phyloP scores from a whole-genome alignment of 2,329 filamentous ascomycete genomes.

The Fusarium udum region DNA sequence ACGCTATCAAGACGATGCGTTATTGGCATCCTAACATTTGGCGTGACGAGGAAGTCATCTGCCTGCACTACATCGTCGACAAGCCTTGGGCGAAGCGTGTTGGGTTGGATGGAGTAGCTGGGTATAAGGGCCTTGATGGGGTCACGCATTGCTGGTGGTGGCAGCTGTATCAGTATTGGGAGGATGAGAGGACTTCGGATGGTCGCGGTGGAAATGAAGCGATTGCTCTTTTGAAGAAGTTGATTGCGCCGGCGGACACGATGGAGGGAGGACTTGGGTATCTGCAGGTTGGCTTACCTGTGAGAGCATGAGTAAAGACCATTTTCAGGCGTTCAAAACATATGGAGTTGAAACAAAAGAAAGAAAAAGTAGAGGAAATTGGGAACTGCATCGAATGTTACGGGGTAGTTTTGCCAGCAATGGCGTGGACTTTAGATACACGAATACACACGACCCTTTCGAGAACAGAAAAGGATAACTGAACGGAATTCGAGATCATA shows the following conservation, averaged over 20 bases:
- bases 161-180: conserved; percentile 33
- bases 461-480: fast-evolving
- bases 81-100: conserved; percentile 34
- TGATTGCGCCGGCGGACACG: conserved; percentile 5
- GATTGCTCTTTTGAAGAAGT: not conserved
- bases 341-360: fast-evolving
- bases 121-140: conserved; percentile 29
- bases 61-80: conserved; percentile 38
- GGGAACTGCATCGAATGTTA: fast-evolving
- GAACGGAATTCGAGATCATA: not conserved
- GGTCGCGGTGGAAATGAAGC: conserved; percentile 15
- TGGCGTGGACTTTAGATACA: not conserved
- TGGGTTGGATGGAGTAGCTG: conserved; percentile 21
- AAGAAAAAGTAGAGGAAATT: fast-evolving
- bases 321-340: not conserved
- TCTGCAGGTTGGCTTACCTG: conserved; percentile 5
- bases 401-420: not conserved
- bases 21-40: conserved; percentile 37
- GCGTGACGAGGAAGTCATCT: conserved; percentile 35
- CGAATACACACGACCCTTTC: not conserved
- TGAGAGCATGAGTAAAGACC: not conserved
- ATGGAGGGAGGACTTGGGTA: not conserved
- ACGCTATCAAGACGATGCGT: conserved; percentile 38
- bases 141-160: conserved; percentile 36
- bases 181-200: conserved; percentile 12